Base-by-base conservation (phyloP, 1,284 basidiomycete species). In the Trichosporon sp. region DNA sequence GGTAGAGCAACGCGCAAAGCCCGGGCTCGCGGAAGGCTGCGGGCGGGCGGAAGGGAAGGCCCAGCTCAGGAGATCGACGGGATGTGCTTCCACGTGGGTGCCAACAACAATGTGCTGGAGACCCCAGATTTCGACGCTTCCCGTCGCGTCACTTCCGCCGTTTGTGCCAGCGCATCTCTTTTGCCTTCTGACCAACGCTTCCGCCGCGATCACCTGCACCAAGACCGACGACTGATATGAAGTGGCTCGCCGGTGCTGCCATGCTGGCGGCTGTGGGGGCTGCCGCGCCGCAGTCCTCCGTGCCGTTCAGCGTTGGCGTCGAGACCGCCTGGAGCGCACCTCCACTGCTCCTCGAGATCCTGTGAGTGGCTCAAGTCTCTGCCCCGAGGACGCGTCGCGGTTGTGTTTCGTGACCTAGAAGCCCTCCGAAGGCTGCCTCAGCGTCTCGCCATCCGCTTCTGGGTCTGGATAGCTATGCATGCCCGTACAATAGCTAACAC, bases 251-350 rank as follows among this genome's bases (percentile, higher is more conserved):
- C 5, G 56, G 51, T 27, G 65, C 65, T 21, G 65, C 64, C n/a
- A n/a, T 64, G 2, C 29, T 64, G 8, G 58, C 58, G 6, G 56
- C 56, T 7, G 2, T 11, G 29, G 9, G 67, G 38, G 35, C 35
- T 65, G 29, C 67, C 69, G 62, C 66, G 64, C 53, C 75, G 76
- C 8, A 64, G 56, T 60, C 75, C 23, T 88, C 88, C 47, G 91
- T 92, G 13, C 89, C 91, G 1, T 89, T 96, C 15, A 89, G 89
- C 68, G 89, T 95, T 25, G 87, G 88, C 42, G 85, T 97, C 31
- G 87, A 88, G 72, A 90, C 93, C 1, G 91, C 91, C 65, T 97
- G 94, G 92, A 81, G 87, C 3, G 88, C 90, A 23, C 87, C 91
- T 6, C 88, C 91, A 12, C 85, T 90, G 9, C 79, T 95, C 1